Base-by-base conservation (phyloP, 2,329 filamentous ascomycete genomes). In the Bipolaris oryzae region DNA sequence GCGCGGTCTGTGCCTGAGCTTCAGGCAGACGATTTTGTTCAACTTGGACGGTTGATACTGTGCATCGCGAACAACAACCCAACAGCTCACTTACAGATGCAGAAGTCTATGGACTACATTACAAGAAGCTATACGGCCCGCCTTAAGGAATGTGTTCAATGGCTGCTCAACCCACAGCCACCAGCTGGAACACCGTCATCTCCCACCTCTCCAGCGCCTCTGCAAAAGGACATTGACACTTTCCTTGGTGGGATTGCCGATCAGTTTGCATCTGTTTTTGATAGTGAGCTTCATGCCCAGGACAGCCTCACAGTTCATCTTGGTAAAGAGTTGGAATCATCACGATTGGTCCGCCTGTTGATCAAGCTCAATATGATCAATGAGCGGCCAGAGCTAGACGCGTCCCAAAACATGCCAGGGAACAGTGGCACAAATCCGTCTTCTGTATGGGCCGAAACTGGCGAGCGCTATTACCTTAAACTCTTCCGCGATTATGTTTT, bases 401-500 rank as follows among this genome's bases (percentile, higher is more conserved):
- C 87, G 38, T 89, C 93, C 59, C 67, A 72, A 34, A 70, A 68
- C 80, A 84, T 70, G 21, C 60, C 71, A 3, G 66, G 69, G 43
- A 66, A 61, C 55, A 66, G 57, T 37, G 65, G 71, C 1, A 51
- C 74, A 4, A 67, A 66, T 10, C 67, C 74, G 10, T 69, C 73
- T 1, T 63, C 70, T 0, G 82, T 85, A 46, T 99, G 95, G 94
- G 91, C 92, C 4, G 94, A 98, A 75, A 95, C 90, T 45, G 94
- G 94, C 23, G 92, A 96, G 69, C 87, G 93, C 25, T 98, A 96
- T 74, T 90, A 91, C 73, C 82, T 99, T 62, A 97, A 96, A 78
- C 84, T 99, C 7, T 98, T 98, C 81, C 87, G 95, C 47, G 95
- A 99, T 77, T 98, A 96, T 69, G 91, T 97, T 38, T 99, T 98